Evolutionary conservation across 129 eudicot species (phyloP), one percentile per base, ranked within the genome.

Genomic region (Tagetes erecta): DNA sequence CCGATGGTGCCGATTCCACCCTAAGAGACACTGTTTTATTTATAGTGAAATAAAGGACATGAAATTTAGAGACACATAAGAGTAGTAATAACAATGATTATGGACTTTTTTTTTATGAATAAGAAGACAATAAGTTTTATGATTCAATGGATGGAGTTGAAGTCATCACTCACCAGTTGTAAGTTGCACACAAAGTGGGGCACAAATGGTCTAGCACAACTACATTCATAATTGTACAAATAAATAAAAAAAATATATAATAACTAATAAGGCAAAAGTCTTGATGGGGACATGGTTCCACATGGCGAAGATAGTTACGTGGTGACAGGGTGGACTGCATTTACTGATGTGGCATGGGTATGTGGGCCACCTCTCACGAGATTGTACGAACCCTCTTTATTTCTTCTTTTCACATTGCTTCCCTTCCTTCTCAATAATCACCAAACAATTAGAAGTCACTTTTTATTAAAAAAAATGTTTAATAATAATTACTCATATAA

Each of bases 341-440:
- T 79, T 64, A 80, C 76, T 86, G 87, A 86, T 80, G 88, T 87
- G 88, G 91, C 86, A 72, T 56, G 76, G 63, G 57, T 47, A 27
- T 30, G 36, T 67, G 83, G 81, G 40, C 53, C 81, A 63, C 59
- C 51, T 72, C 85, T 72, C 85, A 78, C 78, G 78, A 74, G 70
- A 60, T 60, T 74, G 38, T 73, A 73, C 33, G 39, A 77, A 36
- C 35, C 57, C 40, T 35, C 75, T 68, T 56, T 76, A 67, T 44
- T 76, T 67, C 45, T 30, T 62, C 3, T 40, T 42, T 12, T 37
- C 31, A 13, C 8, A 37, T 47, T 46, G 30, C 36, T 39, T 30
- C 42, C 42, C 35, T 49, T n/a, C 20, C 12, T 65, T 73, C 42
- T 20, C 27, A 20, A 20, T 20, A 20, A 20, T 20, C 27, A 20